A percentile compares a stretch with the other conserved stretches of the same genome.
phyloP scores from a whole-genome alignment of 345 rosid genomes.

The Brassica cretica region DNA sequence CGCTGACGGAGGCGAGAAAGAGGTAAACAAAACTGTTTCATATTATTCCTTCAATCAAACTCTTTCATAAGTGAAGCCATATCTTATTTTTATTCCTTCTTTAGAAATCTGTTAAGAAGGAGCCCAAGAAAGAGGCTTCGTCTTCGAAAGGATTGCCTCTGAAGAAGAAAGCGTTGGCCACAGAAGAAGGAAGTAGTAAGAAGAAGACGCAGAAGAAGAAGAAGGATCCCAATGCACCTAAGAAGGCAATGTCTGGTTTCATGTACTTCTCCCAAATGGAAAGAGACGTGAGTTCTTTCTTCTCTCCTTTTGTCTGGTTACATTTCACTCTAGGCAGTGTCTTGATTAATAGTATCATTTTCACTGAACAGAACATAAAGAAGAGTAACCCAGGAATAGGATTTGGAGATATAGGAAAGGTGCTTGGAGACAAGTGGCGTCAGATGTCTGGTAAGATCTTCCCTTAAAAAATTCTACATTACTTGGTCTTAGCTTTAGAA shows the following conservation, averaged over 20 bases:
- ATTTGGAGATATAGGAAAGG: conserved; percentile 60
- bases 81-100: conserved; percentile 16
- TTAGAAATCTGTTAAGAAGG: conserved; percentile 77
- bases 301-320: conserved; percentile 1
- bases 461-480: neutral
- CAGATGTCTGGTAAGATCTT: conserved; percentile 60
- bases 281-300: conserved; percentile 66
- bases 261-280: conserved; percentile 72
- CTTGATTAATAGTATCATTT: neutral
- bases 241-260: conserved; percentile 74
- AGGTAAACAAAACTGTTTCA: conserved; percentile 50
- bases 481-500: neutral
- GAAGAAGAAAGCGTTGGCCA: conserved; percentile 72
- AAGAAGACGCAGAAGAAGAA: conserved; percentile 86
- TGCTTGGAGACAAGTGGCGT: conserved; percentile 82
- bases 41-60: neutral
- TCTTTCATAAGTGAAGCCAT: neutral
- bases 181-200: conserved; percentile 61
- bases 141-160: conserved; percentile 48
- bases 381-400: conserved; percentile 73
- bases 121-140: conserved; percentile 52
- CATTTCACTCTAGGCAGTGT: neutral
- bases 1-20: conserved; percentile 71
- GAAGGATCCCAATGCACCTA: conserved; percentile 98
- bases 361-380: conserved; percentile 62